Conservation (phyloP, 2,329 filamentous ascomycete genomes). For the Neonectria magnoliae region DNA sequence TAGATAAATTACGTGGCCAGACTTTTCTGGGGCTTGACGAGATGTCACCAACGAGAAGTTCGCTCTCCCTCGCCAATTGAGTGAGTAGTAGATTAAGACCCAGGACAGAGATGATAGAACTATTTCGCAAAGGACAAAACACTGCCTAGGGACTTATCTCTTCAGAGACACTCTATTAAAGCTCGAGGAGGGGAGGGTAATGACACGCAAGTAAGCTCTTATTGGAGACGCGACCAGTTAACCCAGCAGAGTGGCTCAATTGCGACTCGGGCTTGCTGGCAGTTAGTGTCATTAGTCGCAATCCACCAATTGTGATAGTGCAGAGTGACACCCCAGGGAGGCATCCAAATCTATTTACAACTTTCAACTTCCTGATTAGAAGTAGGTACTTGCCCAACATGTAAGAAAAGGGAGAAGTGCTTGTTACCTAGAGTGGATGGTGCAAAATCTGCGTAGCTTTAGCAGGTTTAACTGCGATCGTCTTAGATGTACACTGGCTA, state of each 20-base stretch:
- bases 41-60: background rate
- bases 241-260: conserved; percentile 10
- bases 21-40: background rate
- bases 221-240: background rate
- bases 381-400: background rate
- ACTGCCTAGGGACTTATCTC: background rate
- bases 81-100: background rate
- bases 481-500: background rate
- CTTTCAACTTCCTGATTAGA: background rate
- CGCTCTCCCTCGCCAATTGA: conserved; percentile 10
- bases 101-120: background rate
- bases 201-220: conserved; percentile 5
- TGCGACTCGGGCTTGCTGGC: conserved; percentile 24
- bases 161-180: background rate
- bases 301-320: background rate
- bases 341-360: background rate
- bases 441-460: no score
- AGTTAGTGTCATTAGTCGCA: background rate
- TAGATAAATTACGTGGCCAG: background rate
- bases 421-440: background rate
- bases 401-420: background rate
- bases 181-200: background rate
- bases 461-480: background rate
- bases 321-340: background rate
- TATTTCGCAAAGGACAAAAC: background rate